phyloP scores from a whole-genome alignment of 345 rosid species.

The Eucalyptus marginata region DNA sequence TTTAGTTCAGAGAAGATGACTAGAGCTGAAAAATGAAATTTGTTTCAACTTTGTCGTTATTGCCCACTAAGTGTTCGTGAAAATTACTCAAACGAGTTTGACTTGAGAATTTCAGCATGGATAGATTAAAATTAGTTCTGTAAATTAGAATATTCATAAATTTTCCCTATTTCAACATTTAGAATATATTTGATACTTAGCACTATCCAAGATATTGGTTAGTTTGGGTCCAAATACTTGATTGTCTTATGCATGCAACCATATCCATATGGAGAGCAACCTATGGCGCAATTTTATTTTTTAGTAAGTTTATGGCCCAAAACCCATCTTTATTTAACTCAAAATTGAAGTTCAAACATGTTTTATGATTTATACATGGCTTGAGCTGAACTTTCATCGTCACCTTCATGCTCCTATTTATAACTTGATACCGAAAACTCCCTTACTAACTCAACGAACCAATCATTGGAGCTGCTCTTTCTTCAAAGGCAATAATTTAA shows the following conservation, averaged over 20 bases:
- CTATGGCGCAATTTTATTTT: neutral
- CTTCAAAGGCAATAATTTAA: neutral
- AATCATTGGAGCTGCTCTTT: rapidly evolving
- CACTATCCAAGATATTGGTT: neutral
- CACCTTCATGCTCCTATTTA: neutral
- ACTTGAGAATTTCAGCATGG: neutral
- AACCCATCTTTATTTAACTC: rapidly evolving
- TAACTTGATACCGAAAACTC: rapidly evolving
- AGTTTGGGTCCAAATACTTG: neutral
- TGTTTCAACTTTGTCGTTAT: no score
- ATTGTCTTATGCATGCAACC: neutral
- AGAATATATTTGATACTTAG: neutral
- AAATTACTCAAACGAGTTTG: neutral
- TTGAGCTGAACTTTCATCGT: rapidly evolving
- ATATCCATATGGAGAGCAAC: neutral
- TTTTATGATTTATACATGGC: neutral
- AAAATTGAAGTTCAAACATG: rapidly evolving
- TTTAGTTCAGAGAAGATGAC: neutral
- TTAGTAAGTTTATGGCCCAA: neutral
- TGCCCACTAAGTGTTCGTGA: neutral
- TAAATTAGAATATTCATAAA: neutral
- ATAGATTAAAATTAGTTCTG: neutral
- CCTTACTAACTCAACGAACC: neutral
- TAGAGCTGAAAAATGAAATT: no score
- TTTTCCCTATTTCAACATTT: neutral